phyloP scores from a whole-genome alignment of 2,329 filamentous ascomycete genomes.

The Trematosphaeria pertusa region DNA sequence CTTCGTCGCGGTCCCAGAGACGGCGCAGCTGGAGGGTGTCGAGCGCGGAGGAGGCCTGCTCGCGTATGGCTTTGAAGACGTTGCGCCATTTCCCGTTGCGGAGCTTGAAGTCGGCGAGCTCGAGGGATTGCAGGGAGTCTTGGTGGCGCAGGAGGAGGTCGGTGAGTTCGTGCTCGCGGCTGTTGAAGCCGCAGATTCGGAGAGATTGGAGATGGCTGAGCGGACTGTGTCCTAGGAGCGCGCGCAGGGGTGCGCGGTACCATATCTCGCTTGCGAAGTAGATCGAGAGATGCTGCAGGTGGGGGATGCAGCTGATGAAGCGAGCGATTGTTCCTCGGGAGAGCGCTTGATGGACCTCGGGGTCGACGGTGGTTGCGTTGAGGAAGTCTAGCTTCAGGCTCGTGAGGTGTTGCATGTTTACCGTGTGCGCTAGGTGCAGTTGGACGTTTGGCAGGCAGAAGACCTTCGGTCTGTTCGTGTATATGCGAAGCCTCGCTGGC shows the following conservation, averaged over 20 bases:
- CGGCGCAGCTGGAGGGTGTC: constrained; percentile 3
- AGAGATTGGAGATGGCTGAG: constrained; percentile 4
- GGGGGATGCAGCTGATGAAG: constrained; percentile 4
- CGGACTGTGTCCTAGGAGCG: background rate
- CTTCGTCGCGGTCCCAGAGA: constrained; percentile 10
- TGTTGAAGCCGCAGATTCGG: constrained; percentile 11
- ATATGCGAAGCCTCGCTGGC: constrained; percentile 6
- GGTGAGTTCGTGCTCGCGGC: constrained; percentile 6
- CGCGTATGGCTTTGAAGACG: constrained; percentile 5
- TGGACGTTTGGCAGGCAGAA: background rate
- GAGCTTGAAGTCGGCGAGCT: constrained; percentile 15
- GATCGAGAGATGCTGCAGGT: constrained; percentile 9
- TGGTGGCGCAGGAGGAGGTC: constrained; percentile 6
- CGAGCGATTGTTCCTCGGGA: constrained; percentile 3
- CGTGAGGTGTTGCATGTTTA: constrained; percentile 3
- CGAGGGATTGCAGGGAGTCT: constrained; percentile 4
- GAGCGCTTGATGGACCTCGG: constrained; percentile 6
- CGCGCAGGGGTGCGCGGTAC: constrained; percentile 9
- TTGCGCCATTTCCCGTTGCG: constrained; percentile 8
- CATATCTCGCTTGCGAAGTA: constrained; percentile 15
- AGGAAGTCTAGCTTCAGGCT: constrained; percentile 13
- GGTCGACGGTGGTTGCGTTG: constrained; percentile 8
- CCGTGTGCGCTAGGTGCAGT: background rate
- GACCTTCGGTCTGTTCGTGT: constrained; percentile 11
- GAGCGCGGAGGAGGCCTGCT: background rate